These are phyloP conservation scores for Mycogone perniciosa DNA, from an alignment of 2,329 filamentous ascomycete species.

Conservation along the genomic window DNA sequence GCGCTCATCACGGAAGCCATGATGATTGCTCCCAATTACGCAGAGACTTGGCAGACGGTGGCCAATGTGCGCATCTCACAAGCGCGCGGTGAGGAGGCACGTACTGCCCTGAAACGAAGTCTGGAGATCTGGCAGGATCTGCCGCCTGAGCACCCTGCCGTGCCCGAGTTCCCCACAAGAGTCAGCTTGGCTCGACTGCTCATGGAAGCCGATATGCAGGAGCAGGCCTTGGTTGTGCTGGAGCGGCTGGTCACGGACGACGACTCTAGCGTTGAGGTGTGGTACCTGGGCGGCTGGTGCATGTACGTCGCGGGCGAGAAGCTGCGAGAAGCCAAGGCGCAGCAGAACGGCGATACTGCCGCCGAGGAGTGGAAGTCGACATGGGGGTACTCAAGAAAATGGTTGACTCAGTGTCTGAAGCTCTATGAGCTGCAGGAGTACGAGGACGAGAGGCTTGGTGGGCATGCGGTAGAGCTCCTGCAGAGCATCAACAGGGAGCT, in stretches of 20 bases:
- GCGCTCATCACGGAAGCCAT: slow-evolving; percentile 84
- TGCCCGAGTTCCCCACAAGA: slow-evolving; percentile 81
- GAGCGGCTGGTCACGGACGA: slow-evolving; percentile 82
- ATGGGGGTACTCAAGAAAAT: slow-evolving; percentile 70
- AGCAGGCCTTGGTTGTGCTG: slow-evolving; percentile 76
- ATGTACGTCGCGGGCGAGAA: slow-evolving; percentile 73
- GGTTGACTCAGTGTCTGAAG: slow-evolving; percentile 74
- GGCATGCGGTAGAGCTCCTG: slow-evolving; percentile 68
- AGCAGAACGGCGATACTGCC: slow-evolving; percentile 24
- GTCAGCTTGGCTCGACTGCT: slow-evolving; percentile 79
- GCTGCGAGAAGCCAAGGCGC: slow-evolving; percentile 36
- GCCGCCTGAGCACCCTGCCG: slow-evolving; percentile 59
- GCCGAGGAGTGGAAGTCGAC: slow-evolving; percentile 52
- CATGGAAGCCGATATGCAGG: slow-evolving; percentile 84
- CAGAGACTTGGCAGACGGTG: slow-evolving; percentile 91
- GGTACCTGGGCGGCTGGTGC: slow-evolving; percentile 96
- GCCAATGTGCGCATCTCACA: slow-evolving; percentile 94
- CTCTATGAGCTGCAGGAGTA: slow-evolving; percentile 77
- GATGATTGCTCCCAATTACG: slow-evolving; percentile 69
- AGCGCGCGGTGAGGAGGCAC: slow-evolving; percentile 68
- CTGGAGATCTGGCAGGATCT: slow-evolving; percentile 78
- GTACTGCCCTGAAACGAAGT: slow-evolving; percentile 69
- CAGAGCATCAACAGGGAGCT: slow-evolving; percentile 57
- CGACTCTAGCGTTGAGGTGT: slow-evolving; percentile 89
- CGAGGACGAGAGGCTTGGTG: slow-evolving; percentile 71